Evolutionary conservation across 2,329 filamentous ascomycete species (phyloP), one percentile per base, ranked within the genome.

Genomic region (Pseudogymnoascus verrucosus): DNA sequence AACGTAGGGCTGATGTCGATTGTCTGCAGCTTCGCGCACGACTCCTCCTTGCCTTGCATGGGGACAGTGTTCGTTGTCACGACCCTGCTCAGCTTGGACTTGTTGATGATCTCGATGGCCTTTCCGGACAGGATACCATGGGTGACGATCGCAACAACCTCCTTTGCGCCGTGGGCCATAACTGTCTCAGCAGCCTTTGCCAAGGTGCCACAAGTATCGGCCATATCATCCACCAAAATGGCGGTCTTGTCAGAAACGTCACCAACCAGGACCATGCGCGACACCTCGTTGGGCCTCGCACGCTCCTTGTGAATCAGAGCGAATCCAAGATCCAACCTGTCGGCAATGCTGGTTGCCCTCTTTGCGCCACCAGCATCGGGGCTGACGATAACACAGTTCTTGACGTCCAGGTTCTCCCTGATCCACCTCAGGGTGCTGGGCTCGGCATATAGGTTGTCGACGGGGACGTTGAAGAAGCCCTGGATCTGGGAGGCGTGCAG

Each of bases 221-320:
- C 93, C 91, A 98, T 97, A 75, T 98, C 93, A 75, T 98, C 93
- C 59, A 99, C 93, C 60, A 99, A 87, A 73, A 99, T 97, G 65
- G 93, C 93, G 31, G 93, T 88, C 79, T 95, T 95, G 78, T 90
- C 90, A 69, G 87, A 84, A 57, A 98, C 95, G 68, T 96, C 92
- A 69, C 95, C 95, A 61, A 98, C 93, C n/a, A 99, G 88, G 0
- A 92, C 90, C 91, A 96, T 96, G 71, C 91, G 88, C 8, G 89
- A 91, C 66, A 96, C 92, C 73, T 96, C 92, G 72, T 96, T 96
- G 65, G 88, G 88, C n/a, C 91, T 86, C 5, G 92, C 89, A 64
- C 93, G 90, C 78, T 97, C 93, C 80, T 98, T 97, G 83, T 97
- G 93, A 70, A 98, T 98, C 63, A 98, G 85, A 7, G 93, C 93